Base-by-base conservation (phyloP, 768 basidiomycete species). In the Russula emetica region DNA sequence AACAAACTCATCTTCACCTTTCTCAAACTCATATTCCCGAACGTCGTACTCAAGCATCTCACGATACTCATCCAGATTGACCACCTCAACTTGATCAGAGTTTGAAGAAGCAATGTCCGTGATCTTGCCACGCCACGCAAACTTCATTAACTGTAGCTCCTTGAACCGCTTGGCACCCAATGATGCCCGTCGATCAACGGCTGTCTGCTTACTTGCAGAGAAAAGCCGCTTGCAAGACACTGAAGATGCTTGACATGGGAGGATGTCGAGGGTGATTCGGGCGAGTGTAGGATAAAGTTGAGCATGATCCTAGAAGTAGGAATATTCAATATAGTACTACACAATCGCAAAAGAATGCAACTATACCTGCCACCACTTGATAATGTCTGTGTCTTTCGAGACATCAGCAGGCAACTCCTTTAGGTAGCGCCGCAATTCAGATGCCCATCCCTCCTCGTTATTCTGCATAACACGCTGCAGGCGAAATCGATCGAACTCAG, bases 181-280 rank as follows among this genome's bases (percentile, higher is more conserved):
- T 0, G 26, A 30, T 1, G 64, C 28, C 7, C 47, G 30, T 1
- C 24, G 49, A 47, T 66, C 45, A 0, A 42, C 60, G 0, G 65
- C 40, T 20, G 62, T 51, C 32, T 67, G 54, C 10, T 53, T 58
- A 2, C 63, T 54, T 1, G 42, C 58, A 7, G 67, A 70, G 36
- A 70, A 70, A 11, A 70, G 60, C 1, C 32, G 8, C 42, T 71
- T 60, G 14, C 59, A 58, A 1, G 62, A 58, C 0, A 69, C 67
- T 2, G 45, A 68, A 6, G 65, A 68, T n/a, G 70, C 69, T 1
- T 64, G 60, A 20, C 51, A 40, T 0, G 63, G 32, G 6, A 69
- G 61, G 14, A 60, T 30, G 26, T 69, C 57, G 10, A 67, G 52
- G 20, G 63, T 62, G 1, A 69, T 63, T 0, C 61, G 42, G 5